These are phyloP conservation scores for Aspergillus tanneri DNA, from an alignment of 2,329 filamentous ascomycete genomes.

Conservation along the genomic window DNA sequence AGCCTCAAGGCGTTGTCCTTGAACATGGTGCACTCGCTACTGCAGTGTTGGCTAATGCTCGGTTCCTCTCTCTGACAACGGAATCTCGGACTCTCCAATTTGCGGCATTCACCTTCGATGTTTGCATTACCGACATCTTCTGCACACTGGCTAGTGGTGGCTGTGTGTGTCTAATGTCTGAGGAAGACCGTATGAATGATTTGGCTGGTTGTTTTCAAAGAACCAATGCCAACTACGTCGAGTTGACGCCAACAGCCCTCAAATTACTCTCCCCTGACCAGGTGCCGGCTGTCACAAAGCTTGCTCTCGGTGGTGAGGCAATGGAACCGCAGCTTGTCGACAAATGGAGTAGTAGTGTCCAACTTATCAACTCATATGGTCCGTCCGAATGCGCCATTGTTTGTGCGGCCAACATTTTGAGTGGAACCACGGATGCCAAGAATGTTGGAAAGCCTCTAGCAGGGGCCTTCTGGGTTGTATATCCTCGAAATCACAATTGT, in stretches of 20 bases:
- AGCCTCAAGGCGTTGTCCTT: neutral
- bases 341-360: conserved; percentile 15
- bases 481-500: too few species aligned
- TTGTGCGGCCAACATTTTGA: too few species aligned
- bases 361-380: conserved; percentile 20
- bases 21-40: too few species aligned
- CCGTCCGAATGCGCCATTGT: too few species aligned
- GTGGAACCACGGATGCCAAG: conserved; percentile 2
- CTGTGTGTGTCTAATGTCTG: conserved; percentile 15
- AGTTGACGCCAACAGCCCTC: conserved; percentile 24
- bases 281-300: conserved; percentile 14
- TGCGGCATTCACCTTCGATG: conserved; percentile 21
- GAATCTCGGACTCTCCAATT: conserved; percentile 16
- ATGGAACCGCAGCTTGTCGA: conserved; percentile 14
- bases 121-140: conserved; percentile 18
- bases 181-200: conserved; percentile 16
- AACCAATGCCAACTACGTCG: conserved; percentile 14
- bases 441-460: conserved; percentile 4
- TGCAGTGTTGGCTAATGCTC: neutral
- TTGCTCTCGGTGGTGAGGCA: conserved; percentile 22
- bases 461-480: neutral
- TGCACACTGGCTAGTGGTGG: conserved; percentile 14
- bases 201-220: conserved; percentile 5
- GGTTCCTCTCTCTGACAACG: neutral
- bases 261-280: conserved; percentile 17